Base-by-base conservation (phyloP, 768 basidiomycete species). In the Lactarius hatsudake region DNA sequence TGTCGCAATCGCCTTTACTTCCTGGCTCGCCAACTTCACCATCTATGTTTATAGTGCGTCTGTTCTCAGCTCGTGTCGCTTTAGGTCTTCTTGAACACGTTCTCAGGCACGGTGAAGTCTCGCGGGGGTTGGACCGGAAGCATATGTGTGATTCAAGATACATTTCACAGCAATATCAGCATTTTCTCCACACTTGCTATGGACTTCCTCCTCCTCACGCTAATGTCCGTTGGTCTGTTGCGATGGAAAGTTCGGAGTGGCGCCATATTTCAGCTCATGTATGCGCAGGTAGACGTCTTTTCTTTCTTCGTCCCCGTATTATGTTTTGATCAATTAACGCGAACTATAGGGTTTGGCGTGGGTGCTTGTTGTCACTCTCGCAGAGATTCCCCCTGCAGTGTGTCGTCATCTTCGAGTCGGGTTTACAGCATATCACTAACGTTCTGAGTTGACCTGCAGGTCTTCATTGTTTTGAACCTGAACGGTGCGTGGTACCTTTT, bases 141-240 rank as follows among this genome's bases (percentile, higher is more conserved):
- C 5, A 10, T 13, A 7, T 65, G 64, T n/a, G 45, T 23, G 23
- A n/a, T 65, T 23, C 58, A 45, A 43, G 5, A 59, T 45, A 48
- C 43, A n/a, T 23, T 9, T 23, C 30, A 56, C 15, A 63, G 5
- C 62, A 34, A 23, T 20, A 53, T 38, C 36, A 63, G 53, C 36
- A 55, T 42, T 32, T 13, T 55, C 15, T 48, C 23, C 34, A 63
- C 62, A 32, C 48, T 63, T 28, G 6, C 53, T 17, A 55, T 13
- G n/a, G 62, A 63, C 62, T 10, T 56, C 9, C 6, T 63, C 8
- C 30, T 63, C 26, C 51, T 63, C 17, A 7, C 28, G n/a, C 36
- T 38, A 34, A 40, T 68, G 63, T 15, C 57, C n/a, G 8, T 36
- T 43, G 59, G 67, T 34, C n/a, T 56, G 30, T 32, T 68, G 32